Evolutionary conservation across 1,139 yeast species (phyloP), one percentile per base, ranked within the genome.

Genomic region (Hyphopichia pseudoburtonii): DNA sequence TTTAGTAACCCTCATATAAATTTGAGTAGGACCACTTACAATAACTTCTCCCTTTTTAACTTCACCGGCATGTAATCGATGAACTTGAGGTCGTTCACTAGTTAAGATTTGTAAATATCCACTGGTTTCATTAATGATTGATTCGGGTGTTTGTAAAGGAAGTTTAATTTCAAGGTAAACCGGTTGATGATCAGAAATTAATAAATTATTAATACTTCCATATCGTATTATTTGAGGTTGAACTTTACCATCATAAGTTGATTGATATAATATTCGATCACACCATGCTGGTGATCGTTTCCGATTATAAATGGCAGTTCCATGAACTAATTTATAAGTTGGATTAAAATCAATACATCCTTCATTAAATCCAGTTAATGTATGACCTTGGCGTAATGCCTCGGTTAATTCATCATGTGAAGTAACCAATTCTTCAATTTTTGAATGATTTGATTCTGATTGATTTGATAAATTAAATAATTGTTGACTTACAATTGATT

Each of bases 201-300:
- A 51, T 17, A 66, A 44, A 2, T 62, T 43, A 14, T 54, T 41
- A 11, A 77, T 52, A 24, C 79, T 65, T 30, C 62, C 48, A 53
- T 82, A 82, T 14, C 50, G 50, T 32, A 57, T 56, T 3, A 69
- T 47, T 4, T 35, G 31, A 0, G 74, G 73, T 3, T 56, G 43
- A 16, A 17, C 17, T 8, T 29, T 24, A 34, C 34, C 12, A 24
- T n/a, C 27, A 50, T 81, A 80, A 0, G 74, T 67, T 1, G 70
- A 57, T 41, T 77, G 75, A 50, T 66, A 86, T 32, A 89, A 55
- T 3, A 89, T 77, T 36, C 97, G 64, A 55, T 89, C 97, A 57
- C 96, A 88, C 95, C 96, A 89, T 3, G 95, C 83, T 0, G 96
- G 95, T 2, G 70, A 66, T 40, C 96, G 63, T 45, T 79, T 82